These are phyloP conservation scores for Trichoderma reesei DNA, from an alignment of 495 filamentous ascomycete species.

Conservation along the genomic window DNA sequence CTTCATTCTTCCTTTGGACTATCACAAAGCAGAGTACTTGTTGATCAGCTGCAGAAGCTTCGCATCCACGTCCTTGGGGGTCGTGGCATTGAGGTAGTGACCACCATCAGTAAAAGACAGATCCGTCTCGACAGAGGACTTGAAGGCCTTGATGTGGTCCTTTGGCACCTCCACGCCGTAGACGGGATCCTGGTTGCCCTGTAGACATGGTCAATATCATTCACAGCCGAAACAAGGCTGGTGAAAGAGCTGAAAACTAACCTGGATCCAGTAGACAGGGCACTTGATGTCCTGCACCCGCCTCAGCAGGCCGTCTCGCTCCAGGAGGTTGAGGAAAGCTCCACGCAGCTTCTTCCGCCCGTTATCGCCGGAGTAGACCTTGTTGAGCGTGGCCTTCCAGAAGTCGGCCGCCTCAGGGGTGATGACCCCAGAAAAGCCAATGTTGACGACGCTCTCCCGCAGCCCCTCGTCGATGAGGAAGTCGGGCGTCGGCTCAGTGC, in stretches of 20 bases:
- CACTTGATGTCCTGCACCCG: constrained; percentile 47
- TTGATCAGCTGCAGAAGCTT: constrained; percentile 42
- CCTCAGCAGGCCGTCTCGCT: constrained; percentile 47
- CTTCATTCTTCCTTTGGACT: neutral
- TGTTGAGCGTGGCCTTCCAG: constrained; percentile 45
- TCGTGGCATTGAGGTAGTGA: constrained; percentile 49
- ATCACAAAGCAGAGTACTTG: neutral
- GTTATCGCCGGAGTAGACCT: constrained; percentile 48
- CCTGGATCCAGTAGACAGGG: constrained; percentile 56
- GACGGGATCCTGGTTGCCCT: constrained; percentile 47
- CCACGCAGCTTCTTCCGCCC: constrained; percentile 45
- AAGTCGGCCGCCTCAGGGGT: constrained; percentile 31
- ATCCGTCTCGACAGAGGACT: constrained; percentile 37
- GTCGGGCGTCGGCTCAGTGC: constrained; percentile 30
- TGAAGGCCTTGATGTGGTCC: constrained; percentile 52
- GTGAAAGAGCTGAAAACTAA: constrained; percentile 17
- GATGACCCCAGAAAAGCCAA: constrained; percentile 45
- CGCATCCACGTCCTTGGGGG: constrained; percentile 44
- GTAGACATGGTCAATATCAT: neutral
- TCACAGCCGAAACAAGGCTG: constrained; percentile 3
- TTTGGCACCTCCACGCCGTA: constrained; percentile 38
- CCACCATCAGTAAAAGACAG: constrained; percentile 41
- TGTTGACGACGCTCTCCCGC: constrained; percentile 43
- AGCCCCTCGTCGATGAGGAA: constrained; percentile 47
- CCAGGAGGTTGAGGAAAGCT: constrained; percentile 47